Evolutionary conservation across 352 stramenopile genomes (phyloP).

Genomic region (Pythium brassicae): DNA sequence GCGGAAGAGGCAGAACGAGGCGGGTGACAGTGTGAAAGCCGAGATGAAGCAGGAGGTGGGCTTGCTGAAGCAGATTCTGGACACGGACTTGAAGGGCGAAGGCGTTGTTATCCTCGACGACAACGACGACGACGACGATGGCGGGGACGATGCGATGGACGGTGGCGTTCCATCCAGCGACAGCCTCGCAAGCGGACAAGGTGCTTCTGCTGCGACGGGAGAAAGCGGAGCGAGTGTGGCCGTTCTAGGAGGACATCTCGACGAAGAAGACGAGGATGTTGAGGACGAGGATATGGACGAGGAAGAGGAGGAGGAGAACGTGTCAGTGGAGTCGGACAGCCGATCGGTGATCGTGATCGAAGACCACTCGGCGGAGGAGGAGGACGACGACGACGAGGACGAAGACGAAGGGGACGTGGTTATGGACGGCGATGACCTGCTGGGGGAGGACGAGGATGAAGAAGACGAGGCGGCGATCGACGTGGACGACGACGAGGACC

Average conservation of each 20-base stretch:
- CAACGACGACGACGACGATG: conserved; percentile 26
- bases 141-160: background rate
- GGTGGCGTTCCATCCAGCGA: background rate
- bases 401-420: conserved; percentile 10
- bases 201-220: background rate
- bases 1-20: conserved; percentile 10
- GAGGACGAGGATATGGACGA: conserved; percentile 30
- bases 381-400: conserved; percentile 14
- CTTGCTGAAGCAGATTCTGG: conserved; percentile 46
- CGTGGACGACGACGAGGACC: conserved; percentile 40
- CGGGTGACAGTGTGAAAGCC: conserved; percentile 6
- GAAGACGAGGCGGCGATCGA: conserved; percentile 21
- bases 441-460: conserved; percentile 33
- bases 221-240: background rate
- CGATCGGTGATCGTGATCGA: conserved; percentile 13
- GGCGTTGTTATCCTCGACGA: conserved; percentile 62
- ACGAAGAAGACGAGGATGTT: conserved; percentile 15
- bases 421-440: conserved; percentile 25
- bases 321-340: conserved; percentile 4
- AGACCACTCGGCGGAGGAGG: conserved; percentile 11
- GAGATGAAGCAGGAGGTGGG: conserved; percentile 31
- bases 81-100: conserved; percentile 37
- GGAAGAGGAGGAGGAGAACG: conserved; percentile 21
- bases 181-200: background rate
- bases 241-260: conserved; percentile 5